Evolutionary conservation across 768 basidiomycete species (phyloP).

Genomic region (Tulasnella sp.): DNA sequence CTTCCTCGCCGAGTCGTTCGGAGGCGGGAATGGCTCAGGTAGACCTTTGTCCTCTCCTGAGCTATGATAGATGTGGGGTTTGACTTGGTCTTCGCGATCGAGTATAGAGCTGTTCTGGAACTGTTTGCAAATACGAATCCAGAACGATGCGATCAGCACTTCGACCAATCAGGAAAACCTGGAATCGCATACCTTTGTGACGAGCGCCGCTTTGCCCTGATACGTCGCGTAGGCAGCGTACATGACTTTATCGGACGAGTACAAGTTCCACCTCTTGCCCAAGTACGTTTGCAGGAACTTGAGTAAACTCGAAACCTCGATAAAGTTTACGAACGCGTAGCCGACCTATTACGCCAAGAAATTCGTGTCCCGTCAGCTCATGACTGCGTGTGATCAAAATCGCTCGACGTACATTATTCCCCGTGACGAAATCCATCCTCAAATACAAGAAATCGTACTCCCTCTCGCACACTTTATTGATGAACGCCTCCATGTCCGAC

Average conservation of each 20-base stretch:
- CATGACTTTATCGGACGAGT: slow-evolving; percentile 81
- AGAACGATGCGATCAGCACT: slow-evolving; percentile 62
- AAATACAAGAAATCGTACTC: slow-evolving; percentile 82
- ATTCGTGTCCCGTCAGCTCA: slow-evolving; percentile 23
- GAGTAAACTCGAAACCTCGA: slow-evolving; percentile 65
- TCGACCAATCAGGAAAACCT: slow-evolving; percentile 41
- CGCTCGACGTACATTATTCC: slow-evolving; percentile 30
- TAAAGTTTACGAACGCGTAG: slow-evolving; percentile 88
- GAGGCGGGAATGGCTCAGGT: slow-evolving; percentile 57
- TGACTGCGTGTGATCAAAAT: neutral
- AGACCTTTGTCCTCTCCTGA: slow-evolving; percentile 7
- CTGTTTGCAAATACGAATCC: slow-evolving; percentile 42
- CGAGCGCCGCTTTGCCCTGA: slow-evolving; percentile 84
- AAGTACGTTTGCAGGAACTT: slow-evolving; percentile 64
- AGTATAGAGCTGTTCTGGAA: slow-evolving; percentile 16
- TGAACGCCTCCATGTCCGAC: slow-evolving; percentile 20
- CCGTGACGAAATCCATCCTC: slow-evolving; percentile 29
- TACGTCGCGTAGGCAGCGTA: slow-evolving; percentile 92
- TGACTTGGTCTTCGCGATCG: slow-evolving; percentile 8
- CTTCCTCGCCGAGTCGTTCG: slow-evolving; percentile 72
- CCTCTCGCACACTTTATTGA: slow-evolving; percentile 44
- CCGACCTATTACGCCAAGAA: slow-evolving; percentile 44
- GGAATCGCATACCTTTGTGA: slow-evolving; percentile 68
- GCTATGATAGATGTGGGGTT: slow-evolving; percentile 15
- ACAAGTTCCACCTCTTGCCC: slow-evolving; percentile 88